Evolutionary conservation across 2,329 filamentous ascomycete genomes (phyloP), one percentile per base, ranked within the genome.

Genomic region (Gyromitra esculenta): DNA sequence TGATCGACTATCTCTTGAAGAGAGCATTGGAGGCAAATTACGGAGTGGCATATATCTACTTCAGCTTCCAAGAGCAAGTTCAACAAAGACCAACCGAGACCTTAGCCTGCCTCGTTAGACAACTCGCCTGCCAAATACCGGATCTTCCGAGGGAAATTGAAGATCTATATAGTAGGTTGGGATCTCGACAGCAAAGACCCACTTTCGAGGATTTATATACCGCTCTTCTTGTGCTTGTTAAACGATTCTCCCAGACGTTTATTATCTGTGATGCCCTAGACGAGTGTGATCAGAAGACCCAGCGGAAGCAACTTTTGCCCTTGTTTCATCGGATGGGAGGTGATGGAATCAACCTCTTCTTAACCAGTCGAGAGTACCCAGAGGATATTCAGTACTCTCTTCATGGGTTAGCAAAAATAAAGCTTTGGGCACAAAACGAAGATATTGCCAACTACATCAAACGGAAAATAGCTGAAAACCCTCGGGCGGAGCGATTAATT

Each of bases 41-140:
- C 56, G 65, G 65, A 31, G 65, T 68, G 4, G 52, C 65, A 31
- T 68, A 68, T 57, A 45, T 68, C 25, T 68, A 68, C 43, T 68
- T 68, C 43, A 39, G 45, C 37, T 68, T 57, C 18, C 25, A 60
- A 41, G 56, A 60, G 35, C 65, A 52, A 59, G 65, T 31, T 25
- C n/a, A 56, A n/a, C 52, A 68, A 25, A 45, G 31, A 13, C 52
- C 65, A 21, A 5, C 35, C 31, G 35, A 52, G 21, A 31, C 59
- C 18, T 5, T 68, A 8, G 65, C 65, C 18, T 59, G 65, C 37
- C 31, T 68, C 11, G 65, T 59, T 25, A 68, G 48, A 35, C 52
- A 68, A 18, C 65, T 68, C 11, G 13, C 56, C 4, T 68, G 31
- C 13, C 56, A 60, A 35, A 60, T 21, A 18, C 56, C n/a, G 13